phyloP scores from a whole-genome alignment of 148 eudicot genomes.

The Rhododendron ferrugineum region DNA sequence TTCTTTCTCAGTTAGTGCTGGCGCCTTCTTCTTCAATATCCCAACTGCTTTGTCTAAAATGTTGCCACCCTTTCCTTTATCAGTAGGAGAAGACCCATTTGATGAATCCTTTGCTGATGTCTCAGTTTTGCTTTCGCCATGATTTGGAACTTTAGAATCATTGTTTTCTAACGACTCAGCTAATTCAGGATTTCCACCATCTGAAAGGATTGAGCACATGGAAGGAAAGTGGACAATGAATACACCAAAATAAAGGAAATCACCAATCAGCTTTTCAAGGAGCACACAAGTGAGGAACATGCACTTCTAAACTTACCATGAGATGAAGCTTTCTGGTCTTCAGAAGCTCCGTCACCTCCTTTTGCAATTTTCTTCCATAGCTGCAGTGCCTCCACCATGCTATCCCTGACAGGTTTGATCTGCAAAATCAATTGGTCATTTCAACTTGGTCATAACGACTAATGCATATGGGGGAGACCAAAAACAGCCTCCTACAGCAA shows the following conservation, averaged over 20 bases:
- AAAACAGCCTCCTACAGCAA: not conserved
- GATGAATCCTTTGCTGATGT: constrained; percentile 41
- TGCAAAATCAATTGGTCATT: constrained; percentile 23
- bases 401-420: constrained; percentile 98
- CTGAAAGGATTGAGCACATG: constrained; percentile 24
- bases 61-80: constrained; percentile 45
- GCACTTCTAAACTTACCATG: constrained; percentile 31
- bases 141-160: constrained; percentile 24
- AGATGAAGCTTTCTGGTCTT: constrained; percentile 45
- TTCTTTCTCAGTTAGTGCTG: constrained; percentile 72
- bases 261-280: not conserved
- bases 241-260: not conserved
- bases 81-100: constrained; percentile 35
- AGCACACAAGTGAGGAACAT: constrained; percentile 7
- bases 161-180: constrained; percentile 35
- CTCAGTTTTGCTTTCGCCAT: constrained; percentile 35
- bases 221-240: not conserved
- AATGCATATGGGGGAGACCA: not conserved
- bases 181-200: constrained; percentile 42
- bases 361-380: constrained; percentile 79
- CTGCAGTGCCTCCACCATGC: constrained; percentile 83
- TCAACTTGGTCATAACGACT: not conserved
- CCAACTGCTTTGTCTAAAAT: constrained; percentile 69
- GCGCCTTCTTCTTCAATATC: constrained; percentile 73
- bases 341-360: constrained; percentile 47